Conservation (phyloP, 2,329 filamentous ascomycete species). For the Neurospora crassa region DNA sequence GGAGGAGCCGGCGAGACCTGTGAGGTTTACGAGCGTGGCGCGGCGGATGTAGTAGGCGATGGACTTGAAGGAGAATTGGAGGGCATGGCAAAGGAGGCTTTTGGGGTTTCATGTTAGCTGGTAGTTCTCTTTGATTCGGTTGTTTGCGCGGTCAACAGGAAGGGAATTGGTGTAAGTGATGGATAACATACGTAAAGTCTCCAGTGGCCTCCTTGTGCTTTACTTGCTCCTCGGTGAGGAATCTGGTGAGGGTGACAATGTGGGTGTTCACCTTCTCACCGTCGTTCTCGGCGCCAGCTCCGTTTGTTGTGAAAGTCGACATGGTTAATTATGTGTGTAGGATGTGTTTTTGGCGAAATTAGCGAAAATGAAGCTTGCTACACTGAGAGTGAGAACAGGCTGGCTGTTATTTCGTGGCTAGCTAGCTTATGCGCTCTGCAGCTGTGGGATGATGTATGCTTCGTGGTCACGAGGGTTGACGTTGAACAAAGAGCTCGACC, state of each 20-base stretch:
- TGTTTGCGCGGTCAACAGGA: background rate
- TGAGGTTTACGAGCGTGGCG: slow-evolving; percentile 89
- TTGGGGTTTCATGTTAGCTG: slow-evolving; percentile 3
- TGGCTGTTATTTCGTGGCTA: background rate
- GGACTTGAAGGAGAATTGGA: slow-evolving; percentile 99
- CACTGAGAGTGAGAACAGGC: background rate
- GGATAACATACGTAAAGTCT: slow-evolving; percentile 72
- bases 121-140: background rate
- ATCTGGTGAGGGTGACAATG: slow-evolving; percentile 90
- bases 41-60: slow-evolving; percentile 99
- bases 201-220: slow-evolving; percentile 93
- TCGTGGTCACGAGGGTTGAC: background rate
- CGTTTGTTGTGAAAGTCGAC: background rate
- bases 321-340: background rate
- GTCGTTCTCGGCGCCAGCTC: background rate
- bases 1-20: slow-evolving; percentile 85
- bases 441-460: background rate
- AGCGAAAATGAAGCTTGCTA: background rate
- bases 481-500: background rate
- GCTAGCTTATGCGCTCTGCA: background rate
- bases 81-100: slow-evolving; percentile 89
- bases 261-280: slow-evolving; percentile 69
- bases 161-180: background rate
- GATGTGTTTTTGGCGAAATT: background rate
- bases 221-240: slow-evolving; percentile 89